Evolutionary conservation across 768 basidiomycete species (phyloP).

Genomic region (Lanmaoa rubissima): DNA sequence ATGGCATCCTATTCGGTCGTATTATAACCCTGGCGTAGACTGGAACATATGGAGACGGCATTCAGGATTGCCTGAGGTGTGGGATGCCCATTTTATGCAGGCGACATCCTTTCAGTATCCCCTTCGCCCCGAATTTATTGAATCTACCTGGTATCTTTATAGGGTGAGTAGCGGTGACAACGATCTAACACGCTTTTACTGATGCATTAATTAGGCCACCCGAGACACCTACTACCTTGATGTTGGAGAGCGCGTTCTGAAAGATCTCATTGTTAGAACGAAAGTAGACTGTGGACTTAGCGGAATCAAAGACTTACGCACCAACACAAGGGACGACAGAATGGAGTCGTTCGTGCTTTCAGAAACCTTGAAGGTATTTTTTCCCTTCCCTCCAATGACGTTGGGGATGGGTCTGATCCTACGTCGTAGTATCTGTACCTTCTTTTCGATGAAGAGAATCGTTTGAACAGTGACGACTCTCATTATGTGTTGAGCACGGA

Average conservation of each 20-base stretch:
- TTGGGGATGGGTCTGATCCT: not conserved
- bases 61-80: constrained; percentile 90
- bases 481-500: constrained; percentile 95
- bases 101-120: constrained; percentile 81
- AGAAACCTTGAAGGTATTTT: constrained; percentile 82
- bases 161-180: constrained; percentile 46
- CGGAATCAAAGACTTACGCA: constrained; percentile 76
- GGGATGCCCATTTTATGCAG: constrained; percentile 70
- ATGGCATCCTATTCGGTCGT: not conserved
- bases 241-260: constrained; percentile 80
- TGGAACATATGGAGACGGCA: constrained; percentile 92
- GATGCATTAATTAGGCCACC: constrained; percentile 63
- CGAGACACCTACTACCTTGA: constrained; percentile 90
- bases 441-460: constrained; percentile 85
- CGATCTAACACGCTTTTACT: not conserved
- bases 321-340: constrained; percentile 79
- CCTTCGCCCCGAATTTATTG: constrained; percentile 87
- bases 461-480: constrained; percentile 69
- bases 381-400: not conserved
- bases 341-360: constrained; percentile 98
- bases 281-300: constrained; percentile 87
- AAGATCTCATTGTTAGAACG: constrained; percentile 69
- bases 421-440: constrained; percentile 79
- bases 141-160: constrained; percentile 96
- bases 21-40: constrained; percentile 43